phyloP scores from a whole-genome alignment of 2,329 filamentous ascomycete genomes.

The Colletotrichum somersetense region DNA sequence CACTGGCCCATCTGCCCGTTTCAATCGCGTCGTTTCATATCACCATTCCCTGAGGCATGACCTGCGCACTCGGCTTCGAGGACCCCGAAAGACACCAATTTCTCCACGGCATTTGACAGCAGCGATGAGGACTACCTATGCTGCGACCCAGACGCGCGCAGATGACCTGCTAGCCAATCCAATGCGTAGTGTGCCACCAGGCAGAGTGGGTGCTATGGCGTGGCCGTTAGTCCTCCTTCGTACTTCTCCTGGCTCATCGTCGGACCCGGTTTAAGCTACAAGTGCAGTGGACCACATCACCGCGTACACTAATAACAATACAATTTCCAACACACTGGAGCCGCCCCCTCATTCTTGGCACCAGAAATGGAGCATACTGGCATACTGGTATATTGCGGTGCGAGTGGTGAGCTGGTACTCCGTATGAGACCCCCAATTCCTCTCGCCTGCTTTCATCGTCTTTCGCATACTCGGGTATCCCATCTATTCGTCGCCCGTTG shows the following conservation, averaged over 20 bases:
- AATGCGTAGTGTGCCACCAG: not conserved
- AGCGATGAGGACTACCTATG: not conserved
- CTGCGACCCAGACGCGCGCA: not conserved
- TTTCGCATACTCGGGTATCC: not conserved
- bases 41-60: slow-evolving; percentile 24
- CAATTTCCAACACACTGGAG: not conserved
- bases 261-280: slow-evolving; percentile 25
- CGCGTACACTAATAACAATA: not conserved
- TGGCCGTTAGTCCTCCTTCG: not conserved
- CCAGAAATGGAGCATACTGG: not conserved
- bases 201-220: not conserved
- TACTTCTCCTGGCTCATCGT: slow-evolving; percentile 27
- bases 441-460: not conserved
- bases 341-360: slow-evolving; percentile 12
- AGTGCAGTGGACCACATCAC: slow-evolving; percentile 10
- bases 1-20: slow-evolving; percentile 35
- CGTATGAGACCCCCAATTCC: not conserved
- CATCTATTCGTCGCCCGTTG: slow-evolving; percentile 19
- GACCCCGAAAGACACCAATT: not conserved
- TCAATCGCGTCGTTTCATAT: slow-evolving; percentile 40
- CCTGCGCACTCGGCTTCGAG: slow-evolving; percentile 18
- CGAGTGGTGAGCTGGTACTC: not conserved
- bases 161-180: not conserved
- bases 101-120: slow-evolving; percentile 4
- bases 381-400: not conserved